Evolutionary conservation across 2,329 filamentous ascomycete species (phyloP), one percentile per base, ranked within the genome.

Genomic region (Diplodia intermedia): DNA sequence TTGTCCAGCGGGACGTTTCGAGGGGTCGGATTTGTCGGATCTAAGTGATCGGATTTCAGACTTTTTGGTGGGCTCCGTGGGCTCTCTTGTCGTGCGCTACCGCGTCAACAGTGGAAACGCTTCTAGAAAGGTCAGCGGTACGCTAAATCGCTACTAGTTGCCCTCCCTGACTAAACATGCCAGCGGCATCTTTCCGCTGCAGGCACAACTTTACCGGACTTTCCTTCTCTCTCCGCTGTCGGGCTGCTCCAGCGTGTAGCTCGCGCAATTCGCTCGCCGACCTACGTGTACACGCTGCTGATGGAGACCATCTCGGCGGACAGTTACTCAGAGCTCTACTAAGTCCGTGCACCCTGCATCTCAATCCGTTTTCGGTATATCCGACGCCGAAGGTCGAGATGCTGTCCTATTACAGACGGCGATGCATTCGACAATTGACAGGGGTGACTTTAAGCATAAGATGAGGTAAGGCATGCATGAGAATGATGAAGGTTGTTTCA

Each of bases 1-100:
- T 12, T 36, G 33, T 36, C 6, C 33, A 36, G 33, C 33, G 33
- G 33, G 9, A 11, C 11, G 33, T 12, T 9, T 36, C 33, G 33
- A 36, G 11, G 33, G 33, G n/a, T 52, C 61, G 61, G 61, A 65
- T 65, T 53, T 65, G 47, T 63, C 60, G 60, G 61, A 52, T n/a
- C 12, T 53, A 29, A 7, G 12, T 3, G 7, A 18, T 55, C 49
- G 49, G 49, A 52, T 29, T 52, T 33, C 5, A 7, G 31, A 12
- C 33, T 36, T 33, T 33, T 33, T 12, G 11, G 18, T 7, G 33
- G 1, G 12, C 31, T 33, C 54, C 40, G 18, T 7, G 33, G 1
- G 12, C 31, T 33, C 54, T 57, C 20, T 36, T 36, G 3, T 47
- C 43, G 43, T 8, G 18, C 43, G 43, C 43, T 47, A 47, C 43